Evolutionary conservation across 2,329 filamentous ascomycete species (phyloP).

Genomic region (Nemania abortiva): DNA sequence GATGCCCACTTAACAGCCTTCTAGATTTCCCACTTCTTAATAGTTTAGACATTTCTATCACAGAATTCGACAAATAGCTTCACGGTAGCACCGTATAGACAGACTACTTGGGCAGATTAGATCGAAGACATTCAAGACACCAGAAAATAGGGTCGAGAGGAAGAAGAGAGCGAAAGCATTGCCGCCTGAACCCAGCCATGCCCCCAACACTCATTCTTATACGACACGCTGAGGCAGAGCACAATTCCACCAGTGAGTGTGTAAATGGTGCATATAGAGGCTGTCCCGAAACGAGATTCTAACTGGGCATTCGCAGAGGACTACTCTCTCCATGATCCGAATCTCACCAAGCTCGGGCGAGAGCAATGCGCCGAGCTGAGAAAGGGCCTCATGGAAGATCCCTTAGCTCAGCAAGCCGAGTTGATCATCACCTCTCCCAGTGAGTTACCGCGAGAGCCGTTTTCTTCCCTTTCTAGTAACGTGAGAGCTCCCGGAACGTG

Average conservation of each 20-base stretch:
- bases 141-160: neutral
- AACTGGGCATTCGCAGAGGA: conserved; percentile 54
- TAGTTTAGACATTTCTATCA: neutral
- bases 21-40: neutral
- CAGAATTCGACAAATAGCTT: neutral
- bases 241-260: conserved; percentile 65
- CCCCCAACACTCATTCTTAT: conserved; percentile 79
- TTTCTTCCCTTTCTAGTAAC: too few relatives aligned
- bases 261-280: neutral
- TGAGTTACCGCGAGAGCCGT: too few relatives aligned
- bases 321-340: conserved; percentile 63
- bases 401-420: conserved; percentile 59
- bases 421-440: conserved; percentile 70
- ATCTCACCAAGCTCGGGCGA: conserved; percentile 62
- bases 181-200: conserved; percentile 53
- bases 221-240: conserved; percentile 83
- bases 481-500: too few relatives aligned
- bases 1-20: neutral
- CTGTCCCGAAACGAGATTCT: neutral
- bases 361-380: conserved; percentile 62
- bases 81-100: neutral
- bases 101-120: too few relatives aligned
- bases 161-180: neutral
- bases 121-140: neutral
- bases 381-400: conserved; percentile 56